phyloP scores from a whole-genome alignment of 305 asterid genomes.

The Caryopteris hybrid region DNA sequence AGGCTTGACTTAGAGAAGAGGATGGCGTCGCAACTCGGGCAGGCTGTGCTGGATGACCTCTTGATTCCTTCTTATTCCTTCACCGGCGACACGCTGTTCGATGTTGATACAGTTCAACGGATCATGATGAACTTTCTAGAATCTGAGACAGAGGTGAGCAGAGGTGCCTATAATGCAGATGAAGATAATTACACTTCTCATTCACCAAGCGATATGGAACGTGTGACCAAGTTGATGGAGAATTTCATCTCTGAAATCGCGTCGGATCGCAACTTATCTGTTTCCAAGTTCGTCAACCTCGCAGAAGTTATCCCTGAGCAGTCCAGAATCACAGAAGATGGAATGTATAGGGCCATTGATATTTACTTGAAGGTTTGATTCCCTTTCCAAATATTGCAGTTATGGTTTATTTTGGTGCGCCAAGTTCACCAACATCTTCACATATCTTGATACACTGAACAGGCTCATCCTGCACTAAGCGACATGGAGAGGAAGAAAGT shows the following conservation, averaged over 20 bases:
- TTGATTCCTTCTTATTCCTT: conserved; percentile 70
- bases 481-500: conserved; percentile 83
- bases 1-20: conserved; percentile 89
- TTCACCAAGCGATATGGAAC: conserved; percentile 44
- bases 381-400: not conserved
- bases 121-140: conserved; percentile 57
- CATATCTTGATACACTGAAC: not conserved
- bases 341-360: conserved; percentile 87
- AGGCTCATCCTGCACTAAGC: conserved; percentile 87
- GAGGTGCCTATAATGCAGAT: conserved; percentile 13
- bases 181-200: conserved; percentile 32
- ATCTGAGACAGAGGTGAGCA: conserved; percentile 35
- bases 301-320: conserved; percentile 82
- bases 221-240: conserved; percentile 76
- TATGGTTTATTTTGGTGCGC: no score
- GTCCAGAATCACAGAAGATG: conserved; percentile 72
- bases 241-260: conserved; percentile 76
- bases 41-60: conserved; percentile 81
- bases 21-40: conserved; percentile 65
- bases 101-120: conserved; percentile 72
- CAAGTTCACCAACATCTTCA: no score
- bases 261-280: conserved; percentile 64
- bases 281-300: conserved; percentile 51
- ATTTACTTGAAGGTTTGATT: conserved; percentile 77
- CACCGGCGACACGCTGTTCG: conserved; percentile 68